Conservation (phyloP, 73 alveolate genomes). For the Paramecium tetraurelia region DNA sequence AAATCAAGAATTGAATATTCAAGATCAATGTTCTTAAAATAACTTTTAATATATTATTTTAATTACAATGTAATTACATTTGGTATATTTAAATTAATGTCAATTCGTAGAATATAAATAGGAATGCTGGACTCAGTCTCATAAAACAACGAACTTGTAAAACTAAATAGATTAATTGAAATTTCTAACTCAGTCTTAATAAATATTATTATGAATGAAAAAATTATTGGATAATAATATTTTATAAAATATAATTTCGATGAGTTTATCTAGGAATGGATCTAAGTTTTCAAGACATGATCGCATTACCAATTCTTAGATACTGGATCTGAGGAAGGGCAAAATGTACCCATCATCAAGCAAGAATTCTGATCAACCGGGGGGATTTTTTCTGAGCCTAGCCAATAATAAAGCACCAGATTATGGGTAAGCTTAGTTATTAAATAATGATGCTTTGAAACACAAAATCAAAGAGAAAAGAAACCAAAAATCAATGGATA, state of each 20-base stretch:
- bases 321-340: neutral
- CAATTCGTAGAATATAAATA: no score
- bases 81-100: neutral
- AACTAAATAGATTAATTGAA: neutral
- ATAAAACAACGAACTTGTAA: neutral
- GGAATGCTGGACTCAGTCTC: no score
- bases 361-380: neutral
- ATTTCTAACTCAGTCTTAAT: neutral
- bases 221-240: neutral
- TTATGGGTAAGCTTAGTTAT: conserved; percentile 15
- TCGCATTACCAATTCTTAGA: conserved; percentile 5
- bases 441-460: neutral
- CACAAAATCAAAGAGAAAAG: conserved; percentile 15
- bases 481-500: neutral
- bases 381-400: neutral
- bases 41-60: neutral
- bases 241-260: neutral
- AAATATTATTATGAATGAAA: neutral
- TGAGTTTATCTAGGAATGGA: conserved; percentile 28
- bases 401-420: neutral
- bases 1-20: neutral
- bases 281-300: conserved; percentile 45
- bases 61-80: neutral
- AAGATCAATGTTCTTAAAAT: neutral
- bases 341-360: neutral